phyloP scores from a whole-genome alignment of 768 basidiomycete genomes.

The Calocybe cyanea region DNA sequence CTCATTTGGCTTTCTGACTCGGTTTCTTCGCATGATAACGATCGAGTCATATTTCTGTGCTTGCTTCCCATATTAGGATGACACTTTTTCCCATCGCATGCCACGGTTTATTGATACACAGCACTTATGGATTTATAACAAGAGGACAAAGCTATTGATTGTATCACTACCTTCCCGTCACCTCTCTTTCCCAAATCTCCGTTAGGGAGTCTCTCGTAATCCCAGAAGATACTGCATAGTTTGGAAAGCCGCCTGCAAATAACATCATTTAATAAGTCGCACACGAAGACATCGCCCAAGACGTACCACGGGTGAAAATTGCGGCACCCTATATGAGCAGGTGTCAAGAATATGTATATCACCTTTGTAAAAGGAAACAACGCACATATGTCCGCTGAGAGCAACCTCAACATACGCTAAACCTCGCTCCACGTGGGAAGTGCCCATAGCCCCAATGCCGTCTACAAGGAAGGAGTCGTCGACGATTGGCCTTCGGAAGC shows the following conservation, averaged over 20 bases:
- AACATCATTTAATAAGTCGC: background rate
- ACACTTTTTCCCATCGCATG: background rate
- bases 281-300: background rate
- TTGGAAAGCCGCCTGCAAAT: conserved; percentile 58
- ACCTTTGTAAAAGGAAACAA: conserved; percentile 1
- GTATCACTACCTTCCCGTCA: no score
- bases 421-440: conserved; percentile 60
- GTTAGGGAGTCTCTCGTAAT: conserved; percentile 47
- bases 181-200: no score
- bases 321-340: conserved; percentile 47
- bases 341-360: background rate
- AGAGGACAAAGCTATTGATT: no score
- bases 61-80: conserved; percentile 4
- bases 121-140: no score
- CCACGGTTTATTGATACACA: no score
- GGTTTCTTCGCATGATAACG: conserved; percentile 7
- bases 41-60: background rate
- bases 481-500: conserved; percentile 66
- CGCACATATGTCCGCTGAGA: conserved; percentile 71
- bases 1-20: conserved; percentile 15
- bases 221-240: conserved; percentile 69
- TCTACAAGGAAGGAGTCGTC: conserved; percentile 69
- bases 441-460: conserved; percentile 67
- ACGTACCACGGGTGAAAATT: conserved; percentile 59
- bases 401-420: conserved; percentile 64